Percentiles rank a stretch among this genome's conserved stretches.
Conservation (phyloP, 805 yeast species). For the Candida bentonensis region DNA sequence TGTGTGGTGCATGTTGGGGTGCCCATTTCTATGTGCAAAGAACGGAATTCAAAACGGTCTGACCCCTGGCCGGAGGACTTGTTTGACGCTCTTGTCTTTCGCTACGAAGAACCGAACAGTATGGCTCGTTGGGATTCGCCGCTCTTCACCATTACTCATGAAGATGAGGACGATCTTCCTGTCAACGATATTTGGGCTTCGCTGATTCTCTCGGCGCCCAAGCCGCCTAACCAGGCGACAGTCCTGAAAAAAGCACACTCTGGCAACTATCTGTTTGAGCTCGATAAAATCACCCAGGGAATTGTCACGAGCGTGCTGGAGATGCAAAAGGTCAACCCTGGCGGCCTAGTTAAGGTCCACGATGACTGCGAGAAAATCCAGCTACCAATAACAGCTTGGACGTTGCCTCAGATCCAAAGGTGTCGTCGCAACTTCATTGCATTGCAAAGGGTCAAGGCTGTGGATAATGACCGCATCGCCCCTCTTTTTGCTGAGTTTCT, state of each 20-base stretch:
- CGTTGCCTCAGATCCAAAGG: constrained; percentile 70
- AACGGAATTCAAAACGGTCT: constrained; percentile 37
- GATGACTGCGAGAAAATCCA: constrained; percentile 33
- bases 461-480: constrained; percentile 54
- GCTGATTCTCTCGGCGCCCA: constrained; percentile 38
- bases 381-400: constrained; percentile 47
- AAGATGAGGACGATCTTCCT: constrained; percentile 37
- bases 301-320: constrained; percentile 51
- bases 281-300: constrained; percentile 56
- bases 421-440: constrained; percentile 71
- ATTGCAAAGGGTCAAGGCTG: constrained; percentile 63
- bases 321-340: constrained; percentile 38
- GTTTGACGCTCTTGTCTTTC: constrained; percentile 54
- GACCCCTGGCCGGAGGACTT: constrained; percentile 53
- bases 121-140: constrained; percentile 92
- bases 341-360: constrained; percentile 21
- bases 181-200: constrained; percentile 44
- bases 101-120: constrained; percentile 89
- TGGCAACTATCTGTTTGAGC: constrained; percentile 59
- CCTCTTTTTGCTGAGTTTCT: constrained; percentile 69
- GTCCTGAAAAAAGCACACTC: constrained; percentile 66
- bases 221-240: constrained; percentile 75
- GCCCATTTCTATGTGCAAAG: constrained; percentile 44
- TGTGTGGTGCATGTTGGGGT: constrained; percentile 71
- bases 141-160: constrained; percentile 51